A percentile compares a stretch with the other conserved stretches of the same genome.
Conservation (phyloP, 108 stramenopile genomes). For the Nitzschia sp. region DNA sequence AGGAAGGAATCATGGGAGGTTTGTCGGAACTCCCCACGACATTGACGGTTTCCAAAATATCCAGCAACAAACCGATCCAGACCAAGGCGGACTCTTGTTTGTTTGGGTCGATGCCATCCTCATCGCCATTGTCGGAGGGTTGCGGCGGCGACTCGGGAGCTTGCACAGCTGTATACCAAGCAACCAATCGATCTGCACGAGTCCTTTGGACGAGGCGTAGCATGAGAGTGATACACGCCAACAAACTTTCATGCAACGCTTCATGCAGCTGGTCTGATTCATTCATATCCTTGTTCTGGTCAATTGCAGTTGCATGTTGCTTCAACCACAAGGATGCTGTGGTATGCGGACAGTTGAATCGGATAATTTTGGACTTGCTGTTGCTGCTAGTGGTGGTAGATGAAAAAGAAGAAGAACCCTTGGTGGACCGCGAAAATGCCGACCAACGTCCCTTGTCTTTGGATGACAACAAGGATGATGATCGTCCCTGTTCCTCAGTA, state of each 20-base stretch:
- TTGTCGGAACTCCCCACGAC: neutral
- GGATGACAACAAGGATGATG: too few relatives aligned
- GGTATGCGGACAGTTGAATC: too few relatives aligned
- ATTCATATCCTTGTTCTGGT: too few relatives aligned
- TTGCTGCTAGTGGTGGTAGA: neutral
- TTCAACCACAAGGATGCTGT: too few relatives aligned
- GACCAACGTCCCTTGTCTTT: too few relatives aligned
- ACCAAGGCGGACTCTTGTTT: conserved; percentile 4
- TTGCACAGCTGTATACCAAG: conserved; percentile 23
- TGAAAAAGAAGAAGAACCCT: too few relatives aligned
- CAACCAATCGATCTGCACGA: conserved; percentile 3
- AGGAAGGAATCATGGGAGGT: conserved; percentile 4
- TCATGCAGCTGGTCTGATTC: too few relatives aligned
- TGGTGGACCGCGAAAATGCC: too few relatives aligned
- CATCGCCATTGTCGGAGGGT: neutral
- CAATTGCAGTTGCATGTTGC: too few relatives aligned
- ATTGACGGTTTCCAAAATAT: conserved; percentile 27
- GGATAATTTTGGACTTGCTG: neutral
- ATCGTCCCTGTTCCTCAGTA: too few relatives aligned
- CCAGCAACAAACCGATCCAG: conserved; percentile 25
- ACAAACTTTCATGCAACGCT: neutral
- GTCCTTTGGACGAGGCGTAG: conserved; percentile 11
- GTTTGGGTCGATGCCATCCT: neutral
- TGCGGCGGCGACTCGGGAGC: conserved; percentile 1
- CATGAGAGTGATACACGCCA: conserved; percentile 2